A percentile compares a stretch with the other conserved stretches of the same genome.
phyloP scores from a whole-genome alignment of 2,329 filamentous ascomycete species.

The Trichothecium sympodiale region DNA sequence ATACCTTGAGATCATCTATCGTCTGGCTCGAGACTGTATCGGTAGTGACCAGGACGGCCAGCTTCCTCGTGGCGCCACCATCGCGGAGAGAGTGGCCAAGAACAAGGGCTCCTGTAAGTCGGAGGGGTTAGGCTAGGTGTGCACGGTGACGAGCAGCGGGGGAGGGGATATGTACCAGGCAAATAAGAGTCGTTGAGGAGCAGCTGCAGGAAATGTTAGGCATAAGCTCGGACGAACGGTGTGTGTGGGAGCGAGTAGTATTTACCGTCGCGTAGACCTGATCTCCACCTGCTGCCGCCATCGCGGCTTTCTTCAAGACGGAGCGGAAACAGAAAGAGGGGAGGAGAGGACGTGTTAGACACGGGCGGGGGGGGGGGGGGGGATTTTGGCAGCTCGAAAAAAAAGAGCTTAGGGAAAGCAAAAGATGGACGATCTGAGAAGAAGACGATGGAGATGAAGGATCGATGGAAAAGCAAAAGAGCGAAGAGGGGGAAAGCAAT shows the following conservation, averaged over 20 bases:
- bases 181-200: slow-evolving; percentile 87
- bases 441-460: neutral
- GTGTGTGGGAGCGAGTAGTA: slow-evolving; percentile 10
- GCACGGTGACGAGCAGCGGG: neutral
- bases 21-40: slow-evolving; percentile 68
- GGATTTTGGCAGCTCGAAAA: too few species aligned
- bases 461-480: slow-evolving; percentile 3
- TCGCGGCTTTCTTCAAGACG: slow-evolving; percentile 10
- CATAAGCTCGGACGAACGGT: neutral
- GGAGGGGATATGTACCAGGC: slow-evolving; percentile 51
- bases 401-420: too few species aligned
- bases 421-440: neutral
- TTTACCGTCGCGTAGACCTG: slow-evolving; percentile 48
- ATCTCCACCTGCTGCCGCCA: slow-evolving; percentile 30
- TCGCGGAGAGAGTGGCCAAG: slow-evolving; percentile 91
- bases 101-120: slow-evolving; percentile 68
- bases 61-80: slow-evolving; percentile 73
- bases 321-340: slow-evolving; percentile 1
- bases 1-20: slow-evolving; percentile 67
- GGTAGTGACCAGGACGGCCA: slow-evolving; percentile 73
- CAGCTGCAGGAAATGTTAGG: slow-evolving; percentile 47
- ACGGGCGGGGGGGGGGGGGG: too few species aligned
- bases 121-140: slow-evolving; percentile 1
- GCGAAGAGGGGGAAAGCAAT: slow-evolving; percentile 4
- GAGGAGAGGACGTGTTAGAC: too few species aligned